A percentile compares a stretch with the other conserved stretches of the same genome.
These are phyloP conservation scores for Amorphotheca resinae DNA, from an alignment of 495 filamentous ascomycete genomes.

Conservation along the genomic window DNA sequence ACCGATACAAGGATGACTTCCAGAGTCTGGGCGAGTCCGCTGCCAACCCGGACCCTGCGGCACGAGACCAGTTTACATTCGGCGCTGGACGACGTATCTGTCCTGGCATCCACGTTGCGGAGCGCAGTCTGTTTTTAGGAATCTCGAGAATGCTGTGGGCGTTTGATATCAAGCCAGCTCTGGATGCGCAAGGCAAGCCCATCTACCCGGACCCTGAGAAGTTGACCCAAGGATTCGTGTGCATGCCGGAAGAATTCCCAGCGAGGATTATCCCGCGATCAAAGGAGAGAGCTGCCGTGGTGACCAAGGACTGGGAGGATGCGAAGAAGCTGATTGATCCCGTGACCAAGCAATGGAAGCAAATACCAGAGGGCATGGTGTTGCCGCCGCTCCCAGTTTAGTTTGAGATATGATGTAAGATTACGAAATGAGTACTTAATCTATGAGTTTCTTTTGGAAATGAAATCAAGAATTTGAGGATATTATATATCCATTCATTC, in stretches of 20 bases:
- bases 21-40: constrained; percentile 30
- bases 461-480: too few relatives aligned
- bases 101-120: constrained; percentile 36
- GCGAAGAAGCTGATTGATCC: constrained; percentile 27
- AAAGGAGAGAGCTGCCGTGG: constrained; percentile 19
- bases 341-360: constrained; percentile 18
- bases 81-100: constrained; percentile 42
- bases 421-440: too few relatives aligned
- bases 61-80: constrained; percentile 32
- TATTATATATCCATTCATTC: too few relatives aligned
- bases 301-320: constrained; percentile 25
- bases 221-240: constrained; percentile 32
- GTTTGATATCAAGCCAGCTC: constrained; percentile 16
- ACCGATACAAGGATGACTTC: constrained; percentile 23
- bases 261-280: constrained; percentile 26
- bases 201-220: constrained; percentile 29
- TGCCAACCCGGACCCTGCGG: constrained; percentile 31
- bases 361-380: too few relatives aligned
- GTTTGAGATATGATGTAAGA: too few relatives aligned
- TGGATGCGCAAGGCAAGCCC: constrained; percentile 23
- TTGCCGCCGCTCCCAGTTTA: too few relatives aligned
- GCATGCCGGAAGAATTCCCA: constrained; percentile 28
- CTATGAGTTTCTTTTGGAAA: too few relatives aligned
- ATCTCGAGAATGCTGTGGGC: constrained; percentile 35
- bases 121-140: constrained; percentile 31